Evolutionary conservation across 2,329 filamentous ascomycete species (phyloP).

Genomic region (Colletotrichum endophyticum): DNA sequence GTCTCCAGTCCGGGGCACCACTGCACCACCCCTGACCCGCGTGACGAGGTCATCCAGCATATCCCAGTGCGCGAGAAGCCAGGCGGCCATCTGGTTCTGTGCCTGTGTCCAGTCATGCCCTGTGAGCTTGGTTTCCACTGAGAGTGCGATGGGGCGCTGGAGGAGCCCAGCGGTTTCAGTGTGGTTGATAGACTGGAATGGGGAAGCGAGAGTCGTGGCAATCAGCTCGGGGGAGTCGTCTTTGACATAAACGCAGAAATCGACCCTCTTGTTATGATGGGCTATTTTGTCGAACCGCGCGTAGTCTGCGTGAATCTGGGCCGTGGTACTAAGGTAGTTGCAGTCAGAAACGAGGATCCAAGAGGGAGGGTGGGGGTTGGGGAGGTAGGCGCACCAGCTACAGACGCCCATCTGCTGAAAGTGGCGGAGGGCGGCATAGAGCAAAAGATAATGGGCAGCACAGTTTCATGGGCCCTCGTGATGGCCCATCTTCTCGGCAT

Average conservation of each 20-base stretch:
- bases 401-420: neutral
- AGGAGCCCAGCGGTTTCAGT: neutral
- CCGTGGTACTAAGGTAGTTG: neutral
- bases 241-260: neutral
- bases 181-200: neutral
- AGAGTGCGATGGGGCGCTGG: neutral
- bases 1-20: neutral
- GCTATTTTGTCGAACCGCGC: neutral
- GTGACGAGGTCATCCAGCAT: neutral
- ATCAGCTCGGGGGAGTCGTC: neutral
- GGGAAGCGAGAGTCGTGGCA: neutral
- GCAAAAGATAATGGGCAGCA: neutral
- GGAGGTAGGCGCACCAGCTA: neutral
- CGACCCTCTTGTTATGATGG: neutral
- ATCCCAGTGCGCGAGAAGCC: conserved; percentile 7
- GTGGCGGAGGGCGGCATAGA: neutral
- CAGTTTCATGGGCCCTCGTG: neutral
- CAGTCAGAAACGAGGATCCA: neutral
- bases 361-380: too few relatives aligned
- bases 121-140: conserved; percentile 9
- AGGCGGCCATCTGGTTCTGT: neutral
- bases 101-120: neutral
- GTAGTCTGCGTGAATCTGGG: neutral
- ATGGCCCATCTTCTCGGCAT: neutral
- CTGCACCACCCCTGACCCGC: neutral